These are phyloP conservation scores for Talaromyces sp. DNA, from an alignment of 2,329 filamentous ascomycete genomes.

Conservation along the genomic window DNA sequence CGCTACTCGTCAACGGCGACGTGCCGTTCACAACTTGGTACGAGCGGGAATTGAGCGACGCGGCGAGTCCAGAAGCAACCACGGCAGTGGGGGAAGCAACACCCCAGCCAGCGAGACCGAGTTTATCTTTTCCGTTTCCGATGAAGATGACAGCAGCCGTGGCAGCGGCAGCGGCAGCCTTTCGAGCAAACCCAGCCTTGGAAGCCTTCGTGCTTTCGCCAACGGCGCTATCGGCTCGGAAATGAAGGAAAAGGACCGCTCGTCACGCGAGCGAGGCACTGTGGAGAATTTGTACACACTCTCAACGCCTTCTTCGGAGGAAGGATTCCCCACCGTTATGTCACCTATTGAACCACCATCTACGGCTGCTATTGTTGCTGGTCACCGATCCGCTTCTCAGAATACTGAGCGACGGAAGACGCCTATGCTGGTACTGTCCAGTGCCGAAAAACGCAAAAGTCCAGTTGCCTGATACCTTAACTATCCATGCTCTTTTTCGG, in stretches of 20 bases:
- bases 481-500: not conserved
- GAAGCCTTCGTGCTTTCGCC: constrained; percentile 70
- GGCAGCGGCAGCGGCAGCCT: constrained; percentile 81
- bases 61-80: constrained; percentile 62
- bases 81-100: constrained; percentile 65
- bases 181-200: constrained; percentile 68
- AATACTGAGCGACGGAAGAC: constrained; percentile 68
- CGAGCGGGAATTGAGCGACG: constrained; percentile 84
- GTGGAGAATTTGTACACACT: constrained; percentile 49
- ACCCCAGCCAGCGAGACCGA: constrained; percentile 84
- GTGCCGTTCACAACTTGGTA: constrained; percentile 85
- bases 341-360: constrained; percentile 30
- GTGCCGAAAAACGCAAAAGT: constrained; percentile 85
- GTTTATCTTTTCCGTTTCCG: constrained; percentile 60
- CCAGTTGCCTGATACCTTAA: constrained; percentile 41
- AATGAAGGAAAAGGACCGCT: constrained; percentile 65
- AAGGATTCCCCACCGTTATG: constrained; percentile 46
- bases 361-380: constrained; percentile 37
- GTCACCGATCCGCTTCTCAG: constrained; percentile 53
- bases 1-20: constrained; percentile 82
- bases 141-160: constrained; percentile 69
- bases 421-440: constrained; percentile 81
- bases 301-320: constrained; percentile 56
- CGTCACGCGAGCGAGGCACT: constrained; percentile 52
- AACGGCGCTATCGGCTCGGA: constrained; percentile 86